phyloP scores from a whole-genome alignment of 2,329 filamentous ascomycete genomes.

The Aspergillus brunneoviolaceus region DNA sequence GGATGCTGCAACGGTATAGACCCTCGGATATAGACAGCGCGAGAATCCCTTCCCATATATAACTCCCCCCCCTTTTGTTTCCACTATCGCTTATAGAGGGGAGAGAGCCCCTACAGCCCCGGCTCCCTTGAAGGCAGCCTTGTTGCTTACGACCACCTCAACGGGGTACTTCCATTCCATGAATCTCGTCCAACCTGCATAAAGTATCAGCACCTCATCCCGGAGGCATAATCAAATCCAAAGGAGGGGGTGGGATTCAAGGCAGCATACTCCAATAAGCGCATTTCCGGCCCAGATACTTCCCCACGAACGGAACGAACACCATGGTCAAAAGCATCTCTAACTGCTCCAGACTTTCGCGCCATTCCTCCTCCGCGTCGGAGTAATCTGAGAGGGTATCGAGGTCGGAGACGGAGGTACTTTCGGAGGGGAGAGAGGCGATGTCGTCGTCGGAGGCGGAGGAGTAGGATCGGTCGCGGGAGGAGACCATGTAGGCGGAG shows the following conservation, averaged over 20 bases:
- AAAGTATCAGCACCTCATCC: background rate
- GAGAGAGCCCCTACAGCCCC: constrained; percentile 61
- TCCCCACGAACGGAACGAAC: constrained; percentile 87
- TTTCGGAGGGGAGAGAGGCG: constrained; percentile 45
- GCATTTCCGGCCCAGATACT: constrained; percentile 91
- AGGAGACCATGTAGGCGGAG: constrained; percentile 43
- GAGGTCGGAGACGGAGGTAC: constrained; percentile 39
- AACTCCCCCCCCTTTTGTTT: background rate
- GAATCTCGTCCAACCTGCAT: constrained; percentile 80
- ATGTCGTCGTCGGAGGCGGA: constrained; percentile 41
- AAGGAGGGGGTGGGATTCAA: constrained; percentile 7
- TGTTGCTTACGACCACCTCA: constrained; percentile 64
- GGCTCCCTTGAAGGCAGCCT: constrained; percentile 61
- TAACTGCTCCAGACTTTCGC: constrained; percentile 87
- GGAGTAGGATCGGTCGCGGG: constrained; percentile 29
- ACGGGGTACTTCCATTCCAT: constrained; percentile 94
- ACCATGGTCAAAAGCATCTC: constrained; percentile 94
- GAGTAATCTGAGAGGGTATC: constrained; percentile 57
- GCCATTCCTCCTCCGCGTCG: constrained; percentile 93
- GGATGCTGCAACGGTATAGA: no score
- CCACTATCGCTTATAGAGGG: constrained; percentile 31
- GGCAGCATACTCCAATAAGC: constrained; percentile 80
- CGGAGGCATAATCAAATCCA: background rate
- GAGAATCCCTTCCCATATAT: background rate
- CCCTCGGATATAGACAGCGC: no score